Conservation (phyloP, 768 basidiomycete genomes). For the Candolleomyces efflorescens region DNA sequence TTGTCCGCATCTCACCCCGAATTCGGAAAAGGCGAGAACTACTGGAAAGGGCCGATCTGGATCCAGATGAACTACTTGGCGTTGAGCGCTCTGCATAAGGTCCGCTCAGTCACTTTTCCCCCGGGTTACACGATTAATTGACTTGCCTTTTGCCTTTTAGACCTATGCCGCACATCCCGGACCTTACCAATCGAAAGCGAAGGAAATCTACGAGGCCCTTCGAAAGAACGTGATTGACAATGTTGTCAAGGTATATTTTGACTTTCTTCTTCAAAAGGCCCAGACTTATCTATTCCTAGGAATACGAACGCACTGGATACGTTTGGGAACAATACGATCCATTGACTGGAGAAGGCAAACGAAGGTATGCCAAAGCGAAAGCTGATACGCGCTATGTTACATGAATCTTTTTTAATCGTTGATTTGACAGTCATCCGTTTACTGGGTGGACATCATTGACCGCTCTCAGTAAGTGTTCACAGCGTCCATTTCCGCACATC, state of each 20-base stretch:
- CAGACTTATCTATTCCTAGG: constrained; percentile 37
- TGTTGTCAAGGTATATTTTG: constrained; percentile 47
- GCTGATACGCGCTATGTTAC: constrained; percentile 2
- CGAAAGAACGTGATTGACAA: constrained; percentile 83
- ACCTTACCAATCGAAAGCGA: constrained; percentile 74
- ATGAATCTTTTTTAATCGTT: constrained; percentile 6
- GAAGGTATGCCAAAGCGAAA: constrained; percentile 66
- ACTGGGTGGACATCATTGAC: constrained; percentile 95
- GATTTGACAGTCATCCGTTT: constrained; percentile 75
- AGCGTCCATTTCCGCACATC: not conserved
- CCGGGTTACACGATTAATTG: no score
- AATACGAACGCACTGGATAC: constrained; percentile 89
- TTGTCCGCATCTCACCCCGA: constrained; percentile 84
- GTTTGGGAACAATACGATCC: constrained; percentile 98
- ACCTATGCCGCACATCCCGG: constrained; percentile 76
- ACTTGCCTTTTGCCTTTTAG: constrained; percentile 28
- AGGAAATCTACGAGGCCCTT: constrained; percentile 75
- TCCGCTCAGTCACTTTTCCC: constrained; percentile 20
- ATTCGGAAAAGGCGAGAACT: constrained; percentile 91
- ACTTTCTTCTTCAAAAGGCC: not conserved
- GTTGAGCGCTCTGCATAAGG: constrained; percentile 74
- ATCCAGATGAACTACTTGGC: constrained; percentile 96
- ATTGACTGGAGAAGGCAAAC: constrained; percentile 71
- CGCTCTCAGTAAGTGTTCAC: constrained; percentile 69
- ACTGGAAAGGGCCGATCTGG: constrained; percentile 98